Evolutionary conservation across 75 land plant genomes (phyloP), one percentile per base, ranked within the genome.

Genomic region (Picea sitchensis): DNA sequence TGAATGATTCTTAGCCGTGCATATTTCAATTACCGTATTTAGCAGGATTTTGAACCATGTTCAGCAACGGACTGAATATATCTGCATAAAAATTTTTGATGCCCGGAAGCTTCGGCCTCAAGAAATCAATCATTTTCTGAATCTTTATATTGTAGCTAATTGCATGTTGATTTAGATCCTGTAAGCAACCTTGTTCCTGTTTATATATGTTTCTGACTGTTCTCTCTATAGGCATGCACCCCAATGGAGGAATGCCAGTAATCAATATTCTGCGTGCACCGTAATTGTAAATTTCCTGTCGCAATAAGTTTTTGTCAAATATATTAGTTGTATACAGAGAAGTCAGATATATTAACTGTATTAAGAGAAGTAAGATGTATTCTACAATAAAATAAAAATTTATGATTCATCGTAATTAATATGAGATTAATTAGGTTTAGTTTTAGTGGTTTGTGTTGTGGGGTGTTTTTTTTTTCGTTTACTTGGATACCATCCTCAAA

Each of bases 171-270:
- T 90, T 90, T 18, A 81, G 79, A 0, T 73, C 58, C 5, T 79
- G 61, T 63, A 88, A 56, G 57, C 94, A 92, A 3, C 20, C 58
- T 14, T 77, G 84, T 14, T 69, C 74, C 14, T 36, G 75, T 51
- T 81, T 63, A 2, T 38, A n/a, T 12, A 38, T 14, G 26, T 65
- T 13, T 17, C 41, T 59, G 41, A 82, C 47, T 23, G 86, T 67
- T 61, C 83, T 85, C 58, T 89, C 91, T 38, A 77, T 47, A 8
- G 92, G 96, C 36, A 88, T 31, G 77, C 96, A 93, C 4, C 96
- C 96, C 3, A 92, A 41, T 5, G 96, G 92, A 15, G 92, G 88
- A 3, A 93, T 82, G 20, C 93, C 86, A 20, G 88, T 80, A 26
- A 93, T 58, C 11, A 76, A 72, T 17, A 92, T 76, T n/a, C 75